Evolutionary conservation across 345 rosid genomes (phyloP), one percentile per base, ranked within the genome.

Genomic region (Dovyalis caffra): DNA sequence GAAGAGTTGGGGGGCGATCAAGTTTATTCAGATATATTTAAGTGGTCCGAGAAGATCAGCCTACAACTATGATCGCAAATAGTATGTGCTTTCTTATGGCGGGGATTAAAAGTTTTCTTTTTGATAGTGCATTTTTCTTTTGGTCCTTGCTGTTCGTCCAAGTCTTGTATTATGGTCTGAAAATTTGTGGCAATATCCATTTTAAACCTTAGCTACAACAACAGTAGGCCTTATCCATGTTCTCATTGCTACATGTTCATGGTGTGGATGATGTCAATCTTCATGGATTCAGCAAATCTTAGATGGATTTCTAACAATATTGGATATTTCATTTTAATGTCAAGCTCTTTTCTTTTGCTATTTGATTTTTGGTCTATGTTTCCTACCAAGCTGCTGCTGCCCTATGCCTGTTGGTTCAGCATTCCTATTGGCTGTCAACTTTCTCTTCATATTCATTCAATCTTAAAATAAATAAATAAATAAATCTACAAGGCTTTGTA

Each of bases 21-120:
- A 81, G 97, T 93, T 63, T 69, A 89, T 82, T 93, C 98, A 5
- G 91, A 88, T 72, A 89, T 95, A 82, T 89, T 86, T 49, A 83
- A 89, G 80, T 95, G 97, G 97, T 90, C 99, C 0, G 87, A 89
- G 63, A 91, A 83, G 88, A 90, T 93, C 76, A 78, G 90, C 63
- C 74, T 95, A 76, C 84, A 75, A 34, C 85, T 95, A 69, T 95
- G 60, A 77, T 53, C 47, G 47, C 72, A 61, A 51, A 37, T 35
- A 66, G 69, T 61, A 9, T 23, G 57, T 28, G 3, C 28, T 12
- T 60, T 60, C 32, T 60, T 20, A 18, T 20, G 7, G 38, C 15
- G 21, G 66, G 33, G 35, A 3, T 26, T 31, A 5, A 33, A 47
- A 33, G 1, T 26, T 18, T 47, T 1, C 20, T 45, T 23, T 3